Base-by-base conservation (phyloP, 306 rosid genomes). In the Rosa persica region DNA sequence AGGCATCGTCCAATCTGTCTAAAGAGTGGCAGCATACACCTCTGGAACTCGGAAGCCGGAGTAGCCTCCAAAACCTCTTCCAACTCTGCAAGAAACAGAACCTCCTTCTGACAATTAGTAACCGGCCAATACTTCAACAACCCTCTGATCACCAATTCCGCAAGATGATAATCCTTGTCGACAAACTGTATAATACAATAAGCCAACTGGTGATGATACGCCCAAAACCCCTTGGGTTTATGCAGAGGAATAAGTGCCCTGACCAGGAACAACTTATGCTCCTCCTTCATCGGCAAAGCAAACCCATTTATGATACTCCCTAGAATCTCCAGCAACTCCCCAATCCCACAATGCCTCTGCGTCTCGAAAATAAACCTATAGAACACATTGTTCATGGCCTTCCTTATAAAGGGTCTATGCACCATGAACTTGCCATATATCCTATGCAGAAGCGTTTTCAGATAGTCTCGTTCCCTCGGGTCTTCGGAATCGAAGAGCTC, bases 401-500 rank as follows among this genome's bases (percentile, higher is more conserved):
- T 92, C 77, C 94, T 78, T n/a, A 92, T 86, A 69, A 85, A 85
- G 6, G 97, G 97, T 72, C 97, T 81, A 15, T 78, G 94, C 64
- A 86, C 89, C 93, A 92, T 92, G 81, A 88, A 92, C 67, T 92
- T 92, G 15, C 94, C 91, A 54, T 92, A 92, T 42, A 90, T 83
- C 0, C 93, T 78, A 47, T 92, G 97, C 51, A 92, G 84, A 73
- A 90, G 85, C 2, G 88, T 80, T 67, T 90, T 92, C 80, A 92
- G 55, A 76, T 78, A 89, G 85, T 87, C 93, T 2, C 97, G 87
- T 83, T 92, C 97, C 0, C 93, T 83, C 2, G 79, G 88, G 79
- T 92, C 95, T 88, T 90, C 92, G 1, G 95, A 92, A 69, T 92
- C 97, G 12, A 92, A 92, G 83, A 90, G 65, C 48, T 90, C 97